Evolutionary conservation across 257 asterid species (phyloP), one percentile per base, ranked within the genome.

Genomic region (Gentiana macrophylla): DNA sequence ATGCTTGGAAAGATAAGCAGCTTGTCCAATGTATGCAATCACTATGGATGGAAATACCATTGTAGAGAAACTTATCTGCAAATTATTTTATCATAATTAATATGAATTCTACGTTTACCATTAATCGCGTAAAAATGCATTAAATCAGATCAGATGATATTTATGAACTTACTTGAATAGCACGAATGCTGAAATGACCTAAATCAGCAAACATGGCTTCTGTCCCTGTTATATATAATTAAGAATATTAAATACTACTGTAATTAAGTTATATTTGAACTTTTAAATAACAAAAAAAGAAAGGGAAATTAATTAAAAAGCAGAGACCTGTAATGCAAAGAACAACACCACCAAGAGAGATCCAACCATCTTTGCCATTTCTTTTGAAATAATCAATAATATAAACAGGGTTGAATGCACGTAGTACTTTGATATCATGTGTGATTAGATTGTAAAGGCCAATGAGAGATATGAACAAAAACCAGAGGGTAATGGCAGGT

Each of bases 141-240:
- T 24, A 24, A 24, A 24, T 24, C 24, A 24, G 24, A 24, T 24
- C 24, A 24, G 24, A 24, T 24, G 24, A 24, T 24, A 24, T 24
- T 24, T 24, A 24, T 24, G 24, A 24, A 57, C 60, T 57, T 70
- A 85, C 89, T 77, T 85, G 92, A n/a, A 85, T 55, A 0, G 92
- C 83, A 0, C 60, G 80, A 6, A 83, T 79, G 34, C 60, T 83
- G 52, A 86, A 86, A 66, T 86, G 94, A 32, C 95, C 94, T 32
- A 86, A 72, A 70, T 86, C 95, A 5, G 94, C 95, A 61, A 86
- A 86, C 90, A 86, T 83, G 65, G 95, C 95, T 61, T 86, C 95
- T 0, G 94, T 62, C 47, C 95, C 95, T 82, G 66, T 59, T 51
- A 24, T 41, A 38, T 8, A 24, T 24, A 24, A 24, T 24, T 24